Base-by-base conservation (phyloP, 78 protist species). In the Dictyostelium discoideum region DNA sequence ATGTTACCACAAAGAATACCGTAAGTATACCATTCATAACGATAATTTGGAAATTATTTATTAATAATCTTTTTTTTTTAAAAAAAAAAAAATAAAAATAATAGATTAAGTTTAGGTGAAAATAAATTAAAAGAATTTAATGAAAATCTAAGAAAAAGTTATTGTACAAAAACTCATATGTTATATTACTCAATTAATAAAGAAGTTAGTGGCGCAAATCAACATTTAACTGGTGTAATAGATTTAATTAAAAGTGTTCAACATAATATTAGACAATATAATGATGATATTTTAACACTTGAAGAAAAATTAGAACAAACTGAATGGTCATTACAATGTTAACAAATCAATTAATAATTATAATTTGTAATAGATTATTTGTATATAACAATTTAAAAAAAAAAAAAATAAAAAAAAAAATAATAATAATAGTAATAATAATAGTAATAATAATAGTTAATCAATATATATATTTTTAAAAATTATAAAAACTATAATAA, bases 291-390 rank as follows among this genome's bases (percentile, higher is more conserved):
- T 46, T 74, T 72, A 72, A 50, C 18, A 24, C 50, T 90, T 13
- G 79, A 48, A 63, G 95, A 90, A 63, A 90, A 54, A 50, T 82
- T 90, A 44, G 95, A 90, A 39, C 88, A 80, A 90, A 82, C 95
- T 22, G 95, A 90, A 50, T 90, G 95, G 95, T 82, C 89, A 32
- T 76, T 90, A 39, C 95, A 90, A n/a, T 90, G 87, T 72, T 90
- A 82, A 78, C 6, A 69, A n/a, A 0, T 3, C 1, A 57, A 37
- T 42, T 42, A 42, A 42, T 42, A 42, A 42, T 42, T 16, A 42
- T 29, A 29, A 50, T 29, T 16, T 69, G 72, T 63, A 63, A 63
- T 22, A 22, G 20, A 63, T 9, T 22, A 42, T 69, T 69, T 60
- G 69, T 60, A 22, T 22, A 69, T 69, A 69, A 69, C 40, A 26